Evolutionary conservation across 129 eudicot genomes (phyloP), one percentile per base, ranked within the genome.

Genomic region (Artemisia tridentata): DNA sequence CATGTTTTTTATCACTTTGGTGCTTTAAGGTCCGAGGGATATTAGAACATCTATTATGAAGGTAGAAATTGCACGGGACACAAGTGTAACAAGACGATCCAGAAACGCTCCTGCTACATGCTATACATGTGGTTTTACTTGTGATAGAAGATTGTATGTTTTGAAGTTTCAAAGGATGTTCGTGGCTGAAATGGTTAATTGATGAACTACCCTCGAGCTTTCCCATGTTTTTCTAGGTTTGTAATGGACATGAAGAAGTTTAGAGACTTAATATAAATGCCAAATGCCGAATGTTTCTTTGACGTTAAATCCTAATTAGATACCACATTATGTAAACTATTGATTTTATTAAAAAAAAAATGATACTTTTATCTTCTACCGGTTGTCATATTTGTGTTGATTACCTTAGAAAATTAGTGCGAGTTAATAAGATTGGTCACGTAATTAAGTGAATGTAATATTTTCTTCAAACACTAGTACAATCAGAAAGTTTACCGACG

Each of bases 121-220:
- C 86, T 23, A 81, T 63, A 65, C 90, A 85, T 10, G 77, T 59
- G 15, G 13, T 27, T 29, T 17, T 25, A 17, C 25, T 57, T 1
- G 59, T 15, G 75, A 63, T 8, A 43, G 21, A 50, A 53, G 66
- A 18, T 34, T 69, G 69, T 4, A 50, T 2, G 7, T 51, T 68
- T 43, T 65, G 56, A 67, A 76, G 76, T 10, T 76, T 72, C 57
- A 85, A 29, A 14, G 84, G 86, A 59, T 85, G 90, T 51, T 72
- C 73, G 50, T 82, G 90, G 57, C 82, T 72, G 57, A 85, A 85
- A 66, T 85, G 90, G 67, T 61, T 46, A 58, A 79, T 73, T 14
- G 74, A 18, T 48, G 78, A 62, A 31, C 25, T 45, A 50, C 15
- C 34, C 7, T 70, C 81, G 38, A 71, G 75, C 27, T 45, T 71